These are phyloP conservation scores for Agarophyton chilense DNA, from an alignment of 23 red algal genomes.

Conservation along the genomic window DNA sequence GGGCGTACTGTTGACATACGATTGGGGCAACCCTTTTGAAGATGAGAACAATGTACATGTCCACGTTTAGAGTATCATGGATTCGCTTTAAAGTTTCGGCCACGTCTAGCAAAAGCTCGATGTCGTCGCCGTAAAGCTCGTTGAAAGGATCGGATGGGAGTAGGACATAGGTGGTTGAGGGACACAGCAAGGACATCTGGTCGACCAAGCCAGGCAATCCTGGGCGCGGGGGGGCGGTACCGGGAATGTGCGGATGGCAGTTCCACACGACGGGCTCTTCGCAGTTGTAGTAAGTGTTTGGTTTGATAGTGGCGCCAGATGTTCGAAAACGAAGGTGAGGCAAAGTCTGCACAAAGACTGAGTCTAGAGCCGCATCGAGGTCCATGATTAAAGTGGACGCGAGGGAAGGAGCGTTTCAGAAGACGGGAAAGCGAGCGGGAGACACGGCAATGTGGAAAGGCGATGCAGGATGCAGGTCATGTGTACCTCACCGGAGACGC, in stretches of 20 bases:
- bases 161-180: neutral
- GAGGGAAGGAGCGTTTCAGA: neutral
- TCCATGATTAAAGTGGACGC: no score
- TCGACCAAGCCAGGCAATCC: neutral
- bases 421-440: neutral
- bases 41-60: constrained; percentile 24
- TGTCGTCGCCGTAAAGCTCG: constrained; percentile 1
- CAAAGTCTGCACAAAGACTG: neutral
- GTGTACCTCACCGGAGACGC: neutral
- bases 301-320: constrained; percentile 3
- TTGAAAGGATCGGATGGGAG: neutral
- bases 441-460: no score
- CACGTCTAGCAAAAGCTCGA: constrained; percentile 22
- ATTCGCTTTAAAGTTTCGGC: neutral
- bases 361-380: neutral
- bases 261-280: neutral
- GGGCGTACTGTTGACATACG: constrained; percentile 23
- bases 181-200: constrained; percentile 5
- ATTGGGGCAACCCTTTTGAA: neutral
- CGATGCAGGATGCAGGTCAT: no score
- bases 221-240: neutral
- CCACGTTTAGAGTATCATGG: neutral
- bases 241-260: neutral
- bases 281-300: neutral
- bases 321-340: neutral